Evolutionary conservation across 2,329 filamentous ascomycete species (phyloP), one percentile per base, ranked within the genome.

Genomic region (Apiospora saccharicola): DNA sequence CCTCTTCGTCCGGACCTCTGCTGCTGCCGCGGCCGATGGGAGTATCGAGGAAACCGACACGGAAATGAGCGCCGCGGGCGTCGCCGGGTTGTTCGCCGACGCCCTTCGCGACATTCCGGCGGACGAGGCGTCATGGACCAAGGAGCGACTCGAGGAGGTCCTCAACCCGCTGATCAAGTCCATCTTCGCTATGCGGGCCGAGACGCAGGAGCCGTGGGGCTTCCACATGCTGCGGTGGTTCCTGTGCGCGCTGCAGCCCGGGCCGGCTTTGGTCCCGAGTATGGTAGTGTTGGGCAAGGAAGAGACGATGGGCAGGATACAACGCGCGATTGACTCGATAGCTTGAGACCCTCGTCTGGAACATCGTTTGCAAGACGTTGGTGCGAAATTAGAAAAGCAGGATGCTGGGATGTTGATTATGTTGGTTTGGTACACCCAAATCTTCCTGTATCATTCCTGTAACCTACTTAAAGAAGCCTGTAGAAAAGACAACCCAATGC

Each of bases 171-270:
- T 79, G 51, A 72, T 80, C 41, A 73, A 76, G 24, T 74, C 74
- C 8, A 72, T 79, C 37, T 74, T 70, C 67, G 68, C 73, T 3
- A 37, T 68, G 14, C 37, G 71, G 7, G 71, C 70, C 19, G 68
- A 70, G 47, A n/a, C 47, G 41, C 16, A 70, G 34, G 61, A 75
- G 46, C 26, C 44, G 43, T 79, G 77, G 76, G 79, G 79, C 10
- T 79, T 76, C 73, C 74, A 76, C 26, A 72, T 80, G 47, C 70
- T 80, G 53, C 76, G 80, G 37, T 81, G 79, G 79, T 72, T 78
- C 26, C 5, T 81, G 3, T 73, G 57, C 13, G 80, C 76, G 30
- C 71, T 71, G 46, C 46, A 70, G 41, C 71, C 75, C 4, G 80
- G 80, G 3, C 77, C 78, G 46, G 72, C 74, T 24, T 37, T 80